phyloP scores from a whole-genome alignment of 495 filamentous ascomycete genomes.

The Daldinia vernicosa region DNA sequence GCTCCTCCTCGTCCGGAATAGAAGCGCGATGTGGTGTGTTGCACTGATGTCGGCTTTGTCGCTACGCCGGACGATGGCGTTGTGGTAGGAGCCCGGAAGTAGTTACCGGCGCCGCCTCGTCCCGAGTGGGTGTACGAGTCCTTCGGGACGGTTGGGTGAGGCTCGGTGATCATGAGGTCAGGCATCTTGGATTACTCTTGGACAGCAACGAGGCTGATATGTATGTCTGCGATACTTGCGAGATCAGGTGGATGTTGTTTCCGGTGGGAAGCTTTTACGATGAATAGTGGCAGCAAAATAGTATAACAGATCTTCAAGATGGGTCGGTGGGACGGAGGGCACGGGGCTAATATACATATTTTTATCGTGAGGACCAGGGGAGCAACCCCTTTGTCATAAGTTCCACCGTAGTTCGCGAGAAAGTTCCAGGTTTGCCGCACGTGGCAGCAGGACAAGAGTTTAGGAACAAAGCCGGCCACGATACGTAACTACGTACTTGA shows the following conservation, averaged over 20 bases:
- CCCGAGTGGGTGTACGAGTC: constrained; percentile 76
- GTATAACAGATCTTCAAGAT: background rate
- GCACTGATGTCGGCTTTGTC: constrained; percentile 39
- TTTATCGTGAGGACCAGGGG: constrained; percentile 32
- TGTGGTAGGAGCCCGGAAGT: constrained; percentile 72
- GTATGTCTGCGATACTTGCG: background rate
- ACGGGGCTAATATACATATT: constrained; percentile 40
- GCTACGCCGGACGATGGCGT: constrained; percentile 55
- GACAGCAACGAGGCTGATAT: background rate
- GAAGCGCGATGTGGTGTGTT: constrained; percentile 64
- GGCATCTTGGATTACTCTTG: constrained; percentile 43
- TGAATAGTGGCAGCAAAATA: background rate
- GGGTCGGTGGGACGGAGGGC: constrained; percentile 15
- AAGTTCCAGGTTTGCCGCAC: constrained; percentile 33
- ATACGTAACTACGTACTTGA: constrained; percentile 38
- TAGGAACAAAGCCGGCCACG: constrained; percentile 25
- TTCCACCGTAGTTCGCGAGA: constrained; percentile 35
- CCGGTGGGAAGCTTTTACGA: background rate
- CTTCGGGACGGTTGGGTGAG: constrained; percentile 75
- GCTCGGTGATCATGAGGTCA: constrained; percentile 77
- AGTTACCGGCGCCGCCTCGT: constrained; percentile 90
- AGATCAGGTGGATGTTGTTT: background rate
- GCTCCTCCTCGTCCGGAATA: constrained; percentile 87
- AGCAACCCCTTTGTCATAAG: constrained; percentile 46
- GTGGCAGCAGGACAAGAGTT: constrained; percentile 15